Percentiles rank a stretch among this genome's conserved stretches.
These are phyloP conservation scores for Aspergillus cristatus DNA, from an alignment of 495 filamentous ascomycete species.

Conservation along the genomic window DNA sequence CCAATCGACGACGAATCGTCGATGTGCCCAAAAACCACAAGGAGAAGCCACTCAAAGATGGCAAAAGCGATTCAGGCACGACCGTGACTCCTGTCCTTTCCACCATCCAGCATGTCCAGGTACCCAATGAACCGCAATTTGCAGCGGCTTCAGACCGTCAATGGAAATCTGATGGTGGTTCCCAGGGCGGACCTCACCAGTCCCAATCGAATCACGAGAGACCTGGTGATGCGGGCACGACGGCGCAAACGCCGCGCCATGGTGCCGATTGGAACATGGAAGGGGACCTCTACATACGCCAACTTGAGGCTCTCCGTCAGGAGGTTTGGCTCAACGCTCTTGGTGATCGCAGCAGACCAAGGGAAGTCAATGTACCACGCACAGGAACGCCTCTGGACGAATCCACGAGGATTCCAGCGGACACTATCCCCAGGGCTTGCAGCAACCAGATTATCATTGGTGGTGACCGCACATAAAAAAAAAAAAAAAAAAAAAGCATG, in stretches of 20 bases:
- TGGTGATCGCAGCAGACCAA: slow-evolving; percentile 52
- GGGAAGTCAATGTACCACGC: slow-evolving; percentile 22
- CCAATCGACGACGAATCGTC: slow-evolving; percentile 65
- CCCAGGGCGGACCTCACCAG: slow-evolving; percentile 15
- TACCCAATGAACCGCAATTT: slow-evolving; percentile 20
- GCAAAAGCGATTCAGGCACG: slow-evolving; percentile 22
- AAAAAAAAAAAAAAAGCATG: slow-evolving; percentile 3
- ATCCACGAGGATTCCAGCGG: slow-evolving; percentile 27
- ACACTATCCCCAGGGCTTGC: slow-evolving; percentile 27
- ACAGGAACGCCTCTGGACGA: slow-evolving; percentile 25
- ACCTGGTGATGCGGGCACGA: slow-evolving; percentile 6
- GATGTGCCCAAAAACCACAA: slow-evolving; percentile 43
- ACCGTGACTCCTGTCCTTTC: slow-evolving; percentile 20
- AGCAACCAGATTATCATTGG: slow-evolving; percentile 42
- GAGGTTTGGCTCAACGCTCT: slow-evolving; percentile 85
- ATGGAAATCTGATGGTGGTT: slow-evolving; percentile 27
- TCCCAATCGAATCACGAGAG: slow-evolving; percentile 11
- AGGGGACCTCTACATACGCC: slow-evolving; percentile 72
- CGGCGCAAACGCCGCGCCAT: slow-evolving; percentile 10
- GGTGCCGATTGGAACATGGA: slow-evolving; percentile 53
- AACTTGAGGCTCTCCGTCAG: slow-evolving; percentile 73
- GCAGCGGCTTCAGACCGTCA: slow-evolving; percentile 24
- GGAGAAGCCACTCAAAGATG: slow-evolving; percentile 41
- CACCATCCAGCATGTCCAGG: slow-evolving; percentile 21
- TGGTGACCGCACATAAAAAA: slow-evolving; percentile 36